Evolutionary conservation across 352 stramenopile species (phyloP), one percentile per base, ranked within the genome.

Genomic region (Phytophthora melonis): DNA sequence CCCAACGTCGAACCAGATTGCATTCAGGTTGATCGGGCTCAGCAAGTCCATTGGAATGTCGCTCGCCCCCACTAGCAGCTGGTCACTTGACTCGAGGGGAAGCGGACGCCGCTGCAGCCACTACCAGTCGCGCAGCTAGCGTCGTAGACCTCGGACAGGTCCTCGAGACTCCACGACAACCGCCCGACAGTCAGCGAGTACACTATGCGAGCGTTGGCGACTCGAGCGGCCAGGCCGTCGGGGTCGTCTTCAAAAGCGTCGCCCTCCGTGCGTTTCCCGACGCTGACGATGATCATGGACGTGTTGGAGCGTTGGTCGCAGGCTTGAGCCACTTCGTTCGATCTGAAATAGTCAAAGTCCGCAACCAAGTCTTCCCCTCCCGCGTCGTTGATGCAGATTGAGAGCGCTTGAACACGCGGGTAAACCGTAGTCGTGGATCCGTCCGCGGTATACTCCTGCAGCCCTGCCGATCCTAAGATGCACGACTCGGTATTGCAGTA

Each of bases 101-200:
- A 69, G 18, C 60, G 67, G 9, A 64, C 52, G 23, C 56, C 65
- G 39, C 7, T 32, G 47, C 30, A 68, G 11, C 39, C 34, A 52
- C 32, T 25, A 0, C 36, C 10, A 41, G 6, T 52, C 6, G 21
- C 32, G 7, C 67, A 74, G 9, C 21, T 60, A 18, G 67, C 60
- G 16, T 64, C 50, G 27, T 64, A 74, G 5, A 61, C 36, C 2
- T 55, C 27, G 10, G 54, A 36, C 21, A 74, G 34, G 47, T 74
- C 27, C 21, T 74, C 53, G 2, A 58, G 16, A 43, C 0, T 43
- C 63, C 68, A 79, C 21, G 72, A 72, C n/a, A 75, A 47, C 14
- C 70, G 45, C 9, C 66, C 72, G 3, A 78, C 55, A n/a, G 72
- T 75, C 11, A 78, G 25, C 16, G 72, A 75, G 32, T 75, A 75